Evolutionary conservation across 2,329 filamentous ascomycete species (phyloP), one percentile per base, ranked within the genome.

Genomic region (Dothidotthia symphoricarpi): DNA sequence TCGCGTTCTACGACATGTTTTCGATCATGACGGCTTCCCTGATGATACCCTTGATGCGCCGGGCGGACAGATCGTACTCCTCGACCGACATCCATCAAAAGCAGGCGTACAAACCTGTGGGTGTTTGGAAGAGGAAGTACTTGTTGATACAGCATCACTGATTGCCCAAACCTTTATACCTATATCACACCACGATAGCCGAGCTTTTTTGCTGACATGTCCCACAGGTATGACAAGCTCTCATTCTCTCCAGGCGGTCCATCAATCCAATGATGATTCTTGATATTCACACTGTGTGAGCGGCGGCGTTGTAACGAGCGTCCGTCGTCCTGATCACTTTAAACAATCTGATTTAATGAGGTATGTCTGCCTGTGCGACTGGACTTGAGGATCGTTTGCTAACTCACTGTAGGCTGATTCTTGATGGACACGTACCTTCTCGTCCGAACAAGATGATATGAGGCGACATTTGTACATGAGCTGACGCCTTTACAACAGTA

Each of bases 261-360:
- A 66, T 68, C 64, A 55, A 31, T 71, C 68, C 63, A 55, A 81
- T 81, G 79, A 82, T 82, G 78, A 82, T 75, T 70, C 61, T 60
- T 61, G 73, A 72, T 82, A 82, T 82, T 82, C 79, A 82, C 79
- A 82, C 79, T 82, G 78, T 82, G 80, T 81, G 79, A 82, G 70
- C 73, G 68, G 67, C 62, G 64, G 64, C 68, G 64, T 60, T 63
- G 67, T 73, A 73, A 72, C 68, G 69, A 71, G 59, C 60, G 61
- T 53, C 43, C 47, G 51, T 68, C 64, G 74, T 67, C 53, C 75
- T 81, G 78, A 81, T 77, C 76, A 72, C 71, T 69, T 65, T 75
- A 75, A 78, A 78, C 80, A 82, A 79, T 82, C 79, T 82, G 79
- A 82, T 82, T 81, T 81, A 82, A 81, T 81, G 78, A 81, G 78